Evolutionary conservation across 805 yeast species (phyloP).

Genomic region (Candida maltosa): DNA sequence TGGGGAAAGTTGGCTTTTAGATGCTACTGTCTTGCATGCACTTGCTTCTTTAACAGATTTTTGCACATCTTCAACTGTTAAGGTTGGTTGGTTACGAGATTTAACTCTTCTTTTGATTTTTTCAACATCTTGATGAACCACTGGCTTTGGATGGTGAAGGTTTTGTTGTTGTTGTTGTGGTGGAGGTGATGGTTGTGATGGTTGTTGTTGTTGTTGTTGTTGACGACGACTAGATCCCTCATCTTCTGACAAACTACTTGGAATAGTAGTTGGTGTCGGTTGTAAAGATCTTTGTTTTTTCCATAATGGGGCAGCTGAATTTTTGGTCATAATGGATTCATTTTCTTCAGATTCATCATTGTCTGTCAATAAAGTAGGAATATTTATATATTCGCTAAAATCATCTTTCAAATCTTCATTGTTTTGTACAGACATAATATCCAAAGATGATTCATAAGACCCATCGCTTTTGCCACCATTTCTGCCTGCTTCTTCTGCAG

Average conservation of each 20-base stretch:
- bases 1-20: slow-evolving; percentile 9
- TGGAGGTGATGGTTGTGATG: slow-evolving; percentile 3
- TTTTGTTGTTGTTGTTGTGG: slow-evolving; percentile 6
- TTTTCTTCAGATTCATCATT: slow-evolving; percentile 5
- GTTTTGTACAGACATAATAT: slow-evolving; percentile 8
- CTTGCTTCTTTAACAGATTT: slow-evolving; percentile 1
- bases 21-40: neutral
- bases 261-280: slow-evolving; percentile 7
- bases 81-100: slow-evolving; percentile 1
- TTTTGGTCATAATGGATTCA: slow-evolving; percentile 7
- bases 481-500: slow-evolving; percentile 3
- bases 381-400: slow-evolving; percentile 6
- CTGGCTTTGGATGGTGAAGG: slow-evolving; percentile 3
- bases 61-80: slow-evolving; percentile 4
- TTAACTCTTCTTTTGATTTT: neutral
- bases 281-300: slow-evolving; percentile 6
- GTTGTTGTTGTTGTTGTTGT: slow-evolving; percentile 2
- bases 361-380: slow-evolving; percentile 6
- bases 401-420: slow-evolving; percentile 5
- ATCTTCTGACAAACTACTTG: neutral
- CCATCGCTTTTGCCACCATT: neutral
- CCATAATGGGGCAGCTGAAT: slow-evolving; percentile 4
- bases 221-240: slow-evolving; percentile 1
- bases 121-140: neutral
- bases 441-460: slow-evolving; percentile 7